Percentiles rank a stretch among this genome's conserved stretches.
Conservation (phyloP, 352 stramenopile genomes). For the Globisporangium lucens region DNA sequence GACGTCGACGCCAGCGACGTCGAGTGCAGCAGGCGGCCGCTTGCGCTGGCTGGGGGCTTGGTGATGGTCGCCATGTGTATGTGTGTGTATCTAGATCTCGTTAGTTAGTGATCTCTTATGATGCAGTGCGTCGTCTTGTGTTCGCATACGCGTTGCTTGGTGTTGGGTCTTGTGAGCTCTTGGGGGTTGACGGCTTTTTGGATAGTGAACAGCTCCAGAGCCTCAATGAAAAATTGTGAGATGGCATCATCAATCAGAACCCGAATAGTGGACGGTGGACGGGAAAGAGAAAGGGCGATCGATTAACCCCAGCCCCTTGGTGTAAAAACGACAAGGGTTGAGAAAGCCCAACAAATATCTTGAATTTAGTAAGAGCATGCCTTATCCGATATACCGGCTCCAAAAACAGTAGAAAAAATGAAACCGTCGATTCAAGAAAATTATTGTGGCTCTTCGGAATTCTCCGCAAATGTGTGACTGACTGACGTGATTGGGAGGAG, state of each 20-base stretch:
- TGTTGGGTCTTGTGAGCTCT: background rate
- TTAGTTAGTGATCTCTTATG: background rate
- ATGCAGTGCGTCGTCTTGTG: background rate
- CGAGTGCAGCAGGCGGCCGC: conserved; percentile 7
- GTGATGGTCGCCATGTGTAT: background rate
- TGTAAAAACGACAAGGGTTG: too few relatives aligned
- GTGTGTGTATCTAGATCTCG: background rate
- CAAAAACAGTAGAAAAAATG: background rate
- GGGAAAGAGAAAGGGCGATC: background rate
- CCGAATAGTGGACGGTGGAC: background rate
- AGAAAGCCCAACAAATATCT: too few relatives aligned
- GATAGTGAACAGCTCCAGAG: background rate
- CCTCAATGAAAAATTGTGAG: background rate
- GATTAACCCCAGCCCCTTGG: background rate
- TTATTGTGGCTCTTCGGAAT: background rate
- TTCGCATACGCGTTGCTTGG: background rate
- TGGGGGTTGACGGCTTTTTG: background rate
- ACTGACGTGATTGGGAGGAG: background rate
- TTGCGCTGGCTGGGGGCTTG: background rate
- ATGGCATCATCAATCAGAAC: background rate
- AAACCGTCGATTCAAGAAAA: background rate
- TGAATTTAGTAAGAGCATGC: too few relatives aligned
- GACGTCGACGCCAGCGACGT: conserved; percentile 16
- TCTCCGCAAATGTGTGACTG: background rate
- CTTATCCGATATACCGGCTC: too few relatives aligned